Evolutionary conservation across 306 rosid species (phyloP).

Genomic region (Pterocarpus santalinus): DNA sequence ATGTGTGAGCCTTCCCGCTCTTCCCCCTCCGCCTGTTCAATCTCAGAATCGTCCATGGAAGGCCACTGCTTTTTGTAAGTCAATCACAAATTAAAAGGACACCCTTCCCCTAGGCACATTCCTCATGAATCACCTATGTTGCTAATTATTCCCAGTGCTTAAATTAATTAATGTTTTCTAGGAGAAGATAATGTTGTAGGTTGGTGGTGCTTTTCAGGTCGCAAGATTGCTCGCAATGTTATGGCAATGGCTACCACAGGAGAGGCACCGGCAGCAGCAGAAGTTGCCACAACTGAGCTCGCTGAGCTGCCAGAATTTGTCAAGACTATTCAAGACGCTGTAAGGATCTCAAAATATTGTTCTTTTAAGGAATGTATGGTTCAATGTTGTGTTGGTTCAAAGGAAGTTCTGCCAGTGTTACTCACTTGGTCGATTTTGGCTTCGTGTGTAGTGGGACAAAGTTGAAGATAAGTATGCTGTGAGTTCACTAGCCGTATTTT

Average conservation of each 20-base stretch:
- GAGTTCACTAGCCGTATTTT: conserved; percentile 77
- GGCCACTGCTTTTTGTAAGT: conserved; percentile 77
- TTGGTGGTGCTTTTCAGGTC: conserved; percentile 59
- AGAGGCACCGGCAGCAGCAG: conserved; percentile 60
- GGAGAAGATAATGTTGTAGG: neutral
- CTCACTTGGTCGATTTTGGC: neutral
- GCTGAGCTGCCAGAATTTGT: conserved; percentile 73
- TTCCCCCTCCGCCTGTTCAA: conserved; percentile 68
- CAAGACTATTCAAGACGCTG: conserved; percentile 77
- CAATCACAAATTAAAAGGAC: neutral
- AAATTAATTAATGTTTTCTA: neutral
- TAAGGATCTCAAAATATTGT: conserved; percentile 43
- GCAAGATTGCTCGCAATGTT: conserved; percentile 79
- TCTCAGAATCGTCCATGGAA: conserved; percentile 75
- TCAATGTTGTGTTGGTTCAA: neutral
- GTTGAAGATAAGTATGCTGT: conserved; percentile 96
- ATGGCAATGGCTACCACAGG: conserved; percentile 77
- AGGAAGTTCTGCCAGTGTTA: neutral
- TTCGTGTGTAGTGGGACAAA: conserved; percentile 77
- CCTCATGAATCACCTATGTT: neutral
- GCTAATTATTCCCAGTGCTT: neutral
- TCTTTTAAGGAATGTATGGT: neutral
- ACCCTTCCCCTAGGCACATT: neutral
- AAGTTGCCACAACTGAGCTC: conserved; percentile 57
- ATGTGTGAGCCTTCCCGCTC: conserved; percentile 76